Conservation (phyloP, 345 rosid species). For the Brassica incana region DNA sequence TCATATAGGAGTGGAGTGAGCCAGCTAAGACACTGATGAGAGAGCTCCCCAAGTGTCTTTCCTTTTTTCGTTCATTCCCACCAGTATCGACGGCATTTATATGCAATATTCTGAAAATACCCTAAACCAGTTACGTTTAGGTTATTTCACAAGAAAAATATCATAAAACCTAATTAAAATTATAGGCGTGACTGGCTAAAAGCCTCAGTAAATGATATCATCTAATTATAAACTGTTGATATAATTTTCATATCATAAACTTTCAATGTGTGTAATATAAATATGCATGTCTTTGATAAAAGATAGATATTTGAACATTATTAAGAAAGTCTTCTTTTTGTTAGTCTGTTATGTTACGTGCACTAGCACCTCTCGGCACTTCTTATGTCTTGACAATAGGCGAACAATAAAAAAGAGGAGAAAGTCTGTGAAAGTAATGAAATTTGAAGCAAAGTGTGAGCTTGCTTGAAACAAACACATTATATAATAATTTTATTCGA, state of each 20-base stretch:
- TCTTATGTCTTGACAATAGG: neutral
- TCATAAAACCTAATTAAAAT: no score
- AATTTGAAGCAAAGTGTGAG: neutral
- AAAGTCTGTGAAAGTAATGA: no score
- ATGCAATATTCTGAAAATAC: neutral
- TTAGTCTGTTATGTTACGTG: neutral
- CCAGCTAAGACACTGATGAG: slow-evolving; percentile 23
- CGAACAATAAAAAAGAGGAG: neutral
- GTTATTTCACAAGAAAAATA: neutral
- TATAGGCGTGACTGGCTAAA: neutral
- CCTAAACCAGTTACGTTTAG: neutral
- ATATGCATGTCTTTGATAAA: neutral
- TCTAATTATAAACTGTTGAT: no score
- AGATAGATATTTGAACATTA: neutral
- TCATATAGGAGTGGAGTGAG: slow-evolving; percentile 27
- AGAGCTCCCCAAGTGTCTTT: slow-evolving; percentile 4
- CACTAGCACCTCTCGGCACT: neutral
- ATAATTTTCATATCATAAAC: neutral
- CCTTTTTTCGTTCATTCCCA: slow-evolving; percentile 22
- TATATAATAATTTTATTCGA: neutral
- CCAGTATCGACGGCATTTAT: slow-evolving; percentile 35
- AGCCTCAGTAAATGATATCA: neutral
- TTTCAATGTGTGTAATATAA: neutral
- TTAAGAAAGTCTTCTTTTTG: no score
- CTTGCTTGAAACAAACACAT: neutral